Evolutionary conservation across 805 yeast genomes (phyloP), one percentile per base, ranked within the genome.

Genomic region (Cyberlindnera nakhonratchasimensis): DNA sequence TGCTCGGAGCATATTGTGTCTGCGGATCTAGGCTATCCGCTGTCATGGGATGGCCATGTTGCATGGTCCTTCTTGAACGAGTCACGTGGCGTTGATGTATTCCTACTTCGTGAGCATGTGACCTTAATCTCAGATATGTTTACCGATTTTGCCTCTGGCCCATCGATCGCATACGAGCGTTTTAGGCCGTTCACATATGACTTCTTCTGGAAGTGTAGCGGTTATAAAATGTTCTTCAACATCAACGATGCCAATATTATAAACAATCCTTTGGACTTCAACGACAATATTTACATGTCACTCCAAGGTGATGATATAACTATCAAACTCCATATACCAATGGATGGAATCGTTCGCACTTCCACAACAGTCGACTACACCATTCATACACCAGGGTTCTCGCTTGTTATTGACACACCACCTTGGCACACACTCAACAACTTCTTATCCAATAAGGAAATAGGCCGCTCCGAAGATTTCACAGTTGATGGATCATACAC

Each of bases 361-460:
- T 71, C 74, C 3, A 75, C 77, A 1, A 71, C 74, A 0, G 66
- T 83, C 13, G 64, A 70, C 13, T 86, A 71, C 52, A 61, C 63
- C 1, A 49, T 83, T 2, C 48, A 50, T 3, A 82, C 96, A 0
- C 78, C 86, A 0, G 64, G 64, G 36, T 77, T 88, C 50, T 74
- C 80, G 36, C 54, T 93, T 35, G 66, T 75, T 1, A 59, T 90
- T 3, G 83, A 80, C 43, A 78, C 93, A 0, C 98, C 99, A 0
- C 83, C 91, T 1, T 93, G 98, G 96, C 95, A 88, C 56, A 90
- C 98, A 0, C 66, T 80, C 20, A 76, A 80, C 41, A 81, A 83
- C 36, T 91, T 91, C 51, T 60, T 86, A 66, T 72, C 73, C 35
- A 64, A 74, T 11, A 76, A 73, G 16, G 74, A 75, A 13, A 71